Conservation (phyloP, 192 early-diverging fungal species). For the Spizellomyces punctatus region DNA sequence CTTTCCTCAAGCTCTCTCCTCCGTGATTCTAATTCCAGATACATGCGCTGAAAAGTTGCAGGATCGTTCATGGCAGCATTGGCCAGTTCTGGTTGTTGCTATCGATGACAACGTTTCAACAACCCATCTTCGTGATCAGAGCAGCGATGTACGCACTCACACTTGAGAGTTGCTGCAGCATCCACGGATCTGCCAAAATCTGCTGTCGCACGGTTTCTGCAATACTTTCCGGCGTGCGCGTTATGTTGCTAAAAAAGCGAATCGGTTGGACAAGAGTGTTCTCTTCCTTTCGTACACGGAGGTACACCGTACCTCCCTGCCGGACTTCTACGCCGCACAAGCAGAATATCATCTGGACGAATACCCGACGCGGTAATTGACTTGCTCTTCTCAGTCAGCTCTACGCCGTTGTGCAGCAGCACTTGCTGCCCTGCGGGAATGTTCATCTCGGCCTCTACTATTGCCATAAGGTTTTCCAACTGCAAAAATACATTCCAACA, state of each 20-base stretch:
- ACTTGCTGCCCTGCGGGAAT: slow-evolving; percentile 65
- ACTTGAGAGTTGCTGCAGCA: slow-evolving; percentile 59
- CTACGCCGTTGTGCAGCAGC: slow-evolving; percentile 67
- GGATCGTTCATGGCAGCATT: slow-evolving; percentile 67
- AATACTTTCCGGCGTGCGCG: slow-evolving; percentile 37
- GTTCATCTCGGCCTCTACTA: slow-evolving; percentile 83
- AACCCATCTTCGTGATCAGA: not conserved
- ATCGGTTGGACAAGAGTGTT: no score
- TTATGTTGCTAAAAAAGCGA: slow-evolving; percentile 7
- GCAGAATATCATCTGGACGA: slow-evolving; percentile 72
- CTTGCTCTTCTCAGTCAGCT: slow-evolving; percentile 60
- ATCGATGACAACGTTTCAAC: not conserved
- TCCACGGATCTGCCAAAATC: slow-evolving; percentile 59
- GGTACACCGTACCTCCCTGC: not conserved
- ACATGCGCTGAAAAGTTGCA: slow-evolving; percentile 62
- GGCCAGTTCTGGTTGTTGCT: slow-evolving; percentile 70
- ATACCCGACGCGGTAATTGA: slow-evolving; percentile 71
- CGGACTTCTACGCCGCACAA: slow-evolving; percentile 47
- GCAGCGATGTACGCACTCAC: slow-evolving; percentile 38
- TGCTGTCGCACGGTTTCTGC: slow-evolving; percentile 63
- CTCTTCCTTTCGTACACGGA: no score
- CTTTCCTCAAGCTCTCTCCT: slow-evolving; percentile 57
- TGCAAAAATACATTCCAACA: not conserved
- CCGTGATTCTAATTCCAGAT: slow-evolving; percentile 59
- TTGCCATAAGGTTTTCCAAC: slow-evolving; percentile 67